A percentile compares a stretch with the other conserved stretches of the same genome.
Conservation (phyloP, 495 filamentous ascomycete genomes). For the Penicillium cinerascens region DNA sequence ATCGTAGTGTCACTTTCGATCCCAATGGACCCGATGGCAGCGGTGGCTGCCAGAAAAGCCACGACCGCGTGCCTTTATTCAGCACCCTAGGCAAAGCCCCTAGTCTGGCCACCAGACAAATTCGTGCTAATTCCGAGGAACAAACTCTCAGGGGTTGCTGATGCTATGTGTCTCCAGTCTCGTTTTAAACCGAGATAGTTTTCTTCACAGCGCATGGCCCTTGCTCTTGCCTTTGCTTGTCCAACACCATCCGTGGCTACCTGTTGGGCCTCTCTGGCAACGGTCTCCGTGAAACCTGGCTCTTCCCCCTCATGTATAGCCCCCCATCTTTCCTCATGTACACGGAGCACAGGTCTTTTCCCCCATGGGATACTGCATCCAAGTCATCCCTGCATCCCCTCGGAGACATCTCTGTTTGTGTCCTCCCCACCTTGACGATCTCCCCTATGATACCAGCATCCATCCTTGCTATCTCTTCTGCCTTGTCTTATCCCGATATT, state of each 20-base stretch:
- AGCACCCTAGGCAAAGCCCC: background rate
- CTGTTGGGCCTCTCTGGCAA: background rate
- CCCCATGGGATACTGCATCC: background rate
- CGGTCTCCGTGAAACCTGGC: background rate
- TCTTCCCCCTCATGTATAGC: slow-evolving; percentile 3
- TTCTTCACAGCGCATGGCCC: background rate
- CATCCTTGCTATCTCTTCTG: slow-evolving; percentile 6
- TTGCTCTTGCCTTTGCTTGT: background rate
- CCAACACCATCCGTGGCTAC: slow-evolving; percentile 1
- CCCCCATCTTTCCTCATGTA: background rate
- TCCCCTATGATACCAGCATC: slow-evolving; percentile 19
- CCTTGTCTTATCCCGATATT: slow-evolving; percentile 1
- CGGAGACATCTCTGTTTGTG: background rate
- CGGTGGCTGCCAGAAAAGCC: background rate
- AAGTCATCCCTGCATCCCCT: background rate
- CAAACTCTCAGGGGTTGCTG: background rate
- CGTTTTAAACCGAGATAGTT: background rate
- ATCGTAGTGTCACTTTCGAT: background rate
- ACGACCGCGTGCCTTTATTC: background rate
- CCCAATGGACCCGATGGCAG: background rate
- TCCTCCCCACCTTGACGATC: slow-evolving; percentile 7
- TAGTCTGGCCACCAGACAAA: background rate
- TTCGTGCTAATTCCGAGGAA: background rate
- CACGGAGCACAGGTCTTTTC: background rate
- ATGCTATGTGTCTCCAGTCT: slow-evolving; percentile 2